These are phyloP conservation scores for Sechiopsis laciniata DNA, from an alignment of 306 rosid species.

Conservation along the genomic window DNA sequence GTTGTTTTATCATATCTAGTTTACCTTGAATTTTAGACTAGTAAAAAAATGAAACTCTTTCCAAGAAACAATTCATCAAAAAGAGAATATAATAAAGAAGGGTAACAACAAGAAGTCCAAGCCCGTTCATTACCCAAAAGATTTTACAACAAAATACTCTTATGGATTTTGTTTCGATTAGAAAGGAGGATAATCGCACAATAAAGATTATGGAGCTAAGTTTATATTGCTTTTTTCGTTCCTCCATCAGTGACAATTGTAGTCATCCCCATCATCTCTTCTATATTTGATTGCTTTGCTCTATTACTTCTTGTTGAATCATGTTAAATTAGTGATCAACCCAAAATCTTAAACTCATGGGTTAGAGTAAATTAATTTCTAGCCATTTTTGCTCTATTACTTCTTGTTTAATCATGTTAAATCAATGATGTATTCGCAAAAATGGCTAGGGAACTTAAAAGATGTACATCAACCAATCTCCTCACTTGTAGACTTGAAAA, in stretches of 20 bases:
- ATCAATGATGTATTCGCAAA: too few species aligned
- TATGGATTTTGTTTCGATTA: neutral
- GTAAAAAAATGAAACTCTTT: neutral
- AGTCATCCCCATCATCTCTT: neutral
- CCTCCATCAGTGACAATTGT: neutral
- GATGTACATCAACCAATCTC: too few species aligned
- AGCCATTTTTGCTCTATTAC: too few species aligned
- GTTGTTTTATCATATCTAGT: neutral
- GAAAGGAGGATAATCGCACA: neutral
- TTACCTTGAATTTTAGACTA: conserved; percentile 3
- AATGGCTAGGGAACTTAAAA: too few species aligned
- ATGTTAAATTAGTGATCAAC: too few species aligned
- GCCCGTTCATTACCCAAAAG: neutral
- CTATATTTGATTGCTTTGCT: conserved; percentile 9
- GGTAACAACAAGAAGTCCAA: neutral
- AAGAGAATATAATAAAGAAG: neutral
- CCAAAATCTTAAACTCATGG: too few species aligned
- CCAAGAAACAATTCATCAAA: neutral
- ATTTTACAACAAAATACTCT: neutral
- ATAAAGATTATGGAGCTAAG: neutral
- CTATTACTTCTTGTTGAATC: conserved; percentile 21
- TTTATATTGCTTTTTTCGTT: neutral
- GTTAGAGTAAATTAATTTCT: too few species aligned
- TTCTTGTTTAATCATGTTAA: too few species aligned
- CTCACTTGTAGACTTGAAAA: too few species aligned